Evolutionary conservation across 495 filamentous ascomycete species (phyloP), one percentile per base, ranked within the genome.

Genomic region (Penicillium ucsense): DNA sequence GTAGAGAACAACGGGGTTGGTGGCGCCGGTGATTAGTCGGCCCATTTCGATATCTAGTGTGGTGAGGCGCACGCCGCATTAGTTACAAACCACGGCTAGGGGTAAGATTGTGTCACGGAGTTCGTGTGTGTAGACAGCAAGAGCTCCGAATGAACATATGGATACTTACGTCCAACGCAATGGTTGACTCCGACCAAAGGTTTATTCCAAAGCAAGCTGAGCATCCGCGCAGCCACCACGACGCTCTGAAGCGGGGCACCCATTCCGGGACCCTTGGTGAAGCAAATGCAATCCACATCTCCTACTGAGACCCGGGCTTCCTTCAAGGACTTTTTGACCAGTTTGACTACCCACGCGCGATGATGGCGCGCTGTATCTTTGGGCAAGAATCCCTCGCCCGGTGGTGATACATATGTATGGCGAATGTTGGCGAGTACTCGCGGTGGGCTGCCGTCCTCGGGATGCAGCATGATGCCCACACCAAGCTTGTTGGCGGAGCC

Each of bases 401-500:
- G 88, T 6, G 92, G 92, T 29, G 91, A 86, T 53, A 84, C 73
- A 67, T 87, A 97, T 30, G 92, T 98, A 74, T 97, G 86, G 11
- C 92, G 83, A 59, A 98, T 78, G 67, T 98, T 98, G 59, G 89
- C 82, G 52, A 98, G 89, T 60, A 97, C 82, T 55, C 79, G 70
- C 27, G 89, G 78, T 32, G 78, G 72, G 46, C 73, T 74, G 27
- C 74, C 74, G 51, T 73, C 65, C 5, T 77, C 67, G 48, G 82
- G 81, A 71, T 98, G 94, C 31, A 77, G 75, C 65, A 98, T 96
- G 33, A 98, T 74, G 61, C 92, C 92, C 46, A 97, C 83, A 54
- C 92, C 92, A 41, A 98, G 77, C 65, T 98, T 98, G 75, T 98
- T 97, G 69, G 92, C 92, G 40, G 88, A 94, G 62, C 92, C 91